Evolutionary conservation across 2,329 filamentous ascomycete species (phyloP).

Genomic region (Bipolaris bicolor): DNA sequence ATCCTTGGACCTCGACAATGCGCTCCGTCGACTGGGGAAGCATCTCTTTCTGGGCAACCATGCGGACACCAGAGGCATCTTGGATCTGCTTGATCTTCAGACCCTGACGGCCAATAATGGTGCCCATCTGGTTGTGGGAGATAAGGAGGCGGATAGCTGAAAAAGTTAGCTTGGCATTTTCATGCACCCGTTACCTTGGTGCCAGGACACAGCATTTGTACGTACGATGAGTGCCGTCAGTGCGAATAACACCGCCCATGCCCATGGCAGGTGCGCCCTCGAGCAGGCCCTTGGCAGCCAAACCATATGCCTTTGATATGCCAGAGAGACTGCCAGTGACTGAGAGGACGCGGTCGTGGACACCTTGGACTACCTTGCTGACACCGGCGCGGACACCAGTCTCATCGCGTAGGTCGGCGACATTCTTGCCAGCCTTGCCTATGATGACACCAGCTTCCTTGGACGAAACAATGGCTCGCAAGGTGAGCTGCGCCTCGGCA

Average conservation of each 20-base stretch:
- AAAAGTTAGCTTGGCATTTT: constrained; percentile 24
- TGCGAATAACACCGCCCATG: constrained; percentile 85
- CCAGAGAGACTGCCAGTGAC: constrained; percentile 89
- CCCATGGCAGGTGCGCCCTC: constrained; percentile 94
- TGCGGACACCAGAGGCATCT: constrained; percentile 93
- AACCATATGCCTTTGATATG: constrained; percentile 89
- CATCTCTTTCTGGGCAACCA: constrained; percentile 99
- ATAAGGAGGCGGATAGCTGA: constrained; percentile 95
- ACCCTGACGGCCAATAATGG: constrained; percentile 94
- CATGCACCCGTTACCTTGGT: background rate
- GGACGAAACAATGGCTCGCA: constrained; percentile 96
- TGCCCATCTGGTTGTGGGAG: constrained; percentile 99
- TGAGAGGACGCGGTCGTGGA: constrained; percentile 95
- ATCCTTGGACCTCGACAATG: constrained; percentile 95
- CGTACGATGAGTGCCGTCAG: constrained; percentile 94
- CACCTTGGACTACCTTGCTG: constrained; percentile 97
- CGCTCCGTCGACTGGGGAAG: constrained; percentile 97
- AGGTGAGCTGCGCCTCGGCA: constrained; percentile 85
- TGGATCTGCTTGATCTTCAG: constrained; percentile 99
- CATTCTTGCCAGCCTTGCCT: constrained; percentile 97
- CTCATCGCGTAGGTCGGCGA: constrained; percentile 94
- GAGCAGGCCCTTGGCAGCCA: constrained; percentile 87
- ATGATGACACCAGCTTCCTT: constrained; percentile 99
- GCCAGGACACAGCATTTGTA: constrained; percentile 28
- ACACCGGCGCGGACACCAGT: constrained; percentile 98